Base-by-base conservation (phyloP, 306 rosid genomes). In the Chamaecrista fasciculata region DNA sequence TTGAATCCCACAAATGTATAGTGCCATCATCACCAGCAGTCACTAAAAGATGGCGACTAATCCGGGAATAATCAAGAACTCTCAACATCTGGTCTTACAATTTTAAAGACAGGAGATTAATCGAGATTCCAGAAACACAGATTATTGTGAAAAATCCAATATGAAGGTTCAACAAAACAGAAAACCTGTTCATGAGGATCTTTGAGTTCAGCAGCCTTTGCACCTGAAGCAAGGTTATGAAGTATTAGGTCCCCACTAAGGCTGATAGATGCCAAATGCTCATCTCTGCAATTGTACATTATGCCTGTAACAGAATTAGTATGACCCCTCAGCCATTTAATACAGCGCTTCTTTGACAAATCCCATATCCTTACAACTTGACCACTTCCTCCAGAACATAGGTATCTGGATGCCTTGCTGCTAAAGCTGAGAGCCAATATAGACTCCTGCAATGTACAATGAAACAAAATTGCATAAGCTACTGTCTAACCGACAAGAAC, bases 11-110 rank as follows among this genome's bases (percentile, higher is more conserved):
- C 82, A 93, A 80, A 86, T 90, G 97, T 37, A 88, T 83, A 5
- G 96, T 86, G 61, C 98, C 98, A 57, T 90, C 97, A 68, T 93
- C 98, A 78, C 98, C 98, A 66, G 98, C 96, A 49, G 97, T 93
- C 76, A 79, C 94, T 55, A 90, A 84, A 66, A 93, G 96, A 83
- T 93, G 98, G 67, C 97, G 83, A 81, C 96, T 93, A 71, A 79
- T 80, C 75, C 90, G 93, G 19, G 98, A 93, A 85, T 90, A 93
- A 75, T 90, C 98, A 66, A 93, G 96, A 82, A 88, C 97, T 89
- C 97, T 90, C 81, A 93, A 71, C 66, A 93, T 89, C 98, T 90
- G 95, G 81, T 90, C 96, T 93, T 93, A 79, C 89, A 72, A 84
- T 70, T 76, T 86, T 77, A 80, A 89, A 90, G 70, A 83, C 46